phyloP scores from a whole-genome alignment of 1,284 basidiomycete species.

The Trichosporon coremiiforme region DNA sequence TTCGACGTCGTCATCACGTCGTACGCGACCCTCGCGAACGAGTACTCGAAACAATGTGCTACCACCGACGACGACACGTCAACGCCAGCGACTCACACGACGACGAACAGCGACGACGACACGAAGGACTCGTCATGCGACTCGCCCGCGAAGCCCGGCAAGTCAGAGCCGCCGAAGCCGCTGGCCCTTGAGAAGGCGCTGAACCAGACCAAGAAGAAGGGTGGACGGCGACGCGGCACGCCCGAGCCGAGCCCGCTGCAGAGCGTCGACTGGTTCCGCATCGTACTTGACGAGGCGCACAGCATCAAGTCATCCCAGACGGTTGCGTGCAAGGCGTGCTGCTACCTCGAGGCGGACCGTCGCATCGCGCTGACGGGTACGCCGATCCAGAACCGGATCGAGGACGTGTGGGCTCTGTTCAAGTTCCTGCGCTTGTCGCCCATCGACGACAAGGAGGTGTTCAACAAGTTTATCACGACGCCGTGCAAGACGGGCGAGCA shows the following conservation, averaged over 20 bases:
- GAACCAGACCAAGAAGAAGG: constrained; percentile 64
- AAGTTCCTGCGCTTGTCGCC: constrained; percentile 92
- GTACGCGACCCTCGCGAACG: constrained; percentile 90
- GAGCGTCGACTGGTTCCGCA: constrained; percentile 94
- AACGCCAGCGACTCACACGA: constrained; percentile 40
- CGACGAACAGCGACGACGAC: constrained; percentile 50
- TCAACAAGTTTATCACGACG: constrained; percentile 89
- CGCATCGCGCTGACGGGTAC: constrained; percentile 94
- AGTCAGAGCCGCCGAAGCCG: constrained; percentile 59
- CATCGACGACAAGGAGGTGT: constrained; percentile 87
- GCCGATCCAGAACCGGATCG: constrained; percentile 97
- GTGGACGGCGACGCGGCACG: constrained; percentile 55
- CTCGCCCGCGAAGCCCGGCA: constrained; percentile 3
- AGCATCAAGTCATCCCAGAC: constrained; percentile 96
- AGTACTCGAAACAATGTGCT: constrained; percentile 85
- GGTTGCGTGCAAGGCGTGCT: constrained; percentile 89
- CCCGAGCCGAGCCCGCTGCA: constrained; percentile 79
- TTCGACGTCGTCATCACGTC: constrained; percentile 98
- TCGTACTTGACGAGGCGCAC: constrained; percentile 97
- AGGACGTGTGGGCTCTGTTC: constrained; percentile 95
- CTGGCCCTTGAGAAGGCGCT: constrained; percentile 55
- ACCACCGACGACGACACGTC: constrained; percentile 59
- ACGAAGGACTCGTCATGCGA: constrained; percentile 1
- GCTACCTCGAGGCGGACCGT: constrained; percentile 90
- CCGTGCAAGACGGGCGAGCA: constrained; percentile 89